Conservation (phyloP, 2,329 filamentous ascomycete genomes). For the Parascedosporium putredinis region DNA sequence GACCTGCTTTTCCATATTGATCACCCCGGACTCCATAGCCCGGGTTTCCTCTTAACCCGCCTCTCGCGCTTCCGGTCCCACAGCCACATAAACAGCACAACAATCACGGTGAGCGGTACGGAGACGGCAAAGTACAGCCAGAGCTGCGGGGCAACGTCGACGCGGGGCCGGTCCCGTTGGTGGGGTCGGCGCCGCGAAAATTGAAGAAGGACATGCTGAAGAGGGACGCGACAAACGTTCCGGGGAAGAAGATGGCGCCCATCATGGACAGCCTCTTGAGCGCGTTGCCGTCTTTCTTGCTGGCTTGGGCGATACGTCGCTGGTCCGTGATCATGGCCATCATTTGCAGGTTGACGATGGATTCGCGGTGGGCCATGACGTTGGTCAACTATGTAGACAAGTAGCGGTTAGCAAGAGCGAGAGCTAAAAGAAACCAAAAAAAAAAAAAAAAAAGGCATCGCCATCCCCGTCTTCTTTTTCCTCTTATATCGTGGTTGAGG, state of each 20-base stretch:
- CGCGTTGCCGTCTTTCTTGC: constrained; percentile 50
- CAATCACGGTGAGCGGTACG: constrained; percentile 43
- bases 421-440: background rate
- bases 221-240: constrained; percentile 52
- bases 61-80: constrained; percentile 41
- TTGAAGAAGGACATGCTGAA: constrained; percentile 61
- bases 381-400: constrained; percentile 56
- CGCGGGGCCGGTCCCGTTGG: constrained; percentile 25
- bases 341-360: constrained; percentile 53
- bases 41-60: constrained; percentile 33
- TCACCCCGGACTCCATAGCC: constrained; percentile 43
- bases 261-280: constrained; percentile 57
- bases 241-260: constrained; percentile 52
- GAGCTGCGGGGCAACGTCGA: constrained; percentile 39
- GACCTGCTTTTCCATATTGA: constrained; percentile 46
- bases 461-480: too few species aligned
- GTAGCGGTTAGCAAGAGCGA: too few species aligned
- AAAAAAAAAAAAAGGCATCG: too few species aligned
- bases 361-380: constrained; percentile 55
- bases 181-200: constrained; percentile 46
- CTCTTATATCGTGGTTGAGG: too few species aligned
- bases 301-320: constrained; percentile 46
- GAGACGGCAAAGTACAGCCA: constrained; percentile 57
- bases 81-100: constrained; percentile 42
- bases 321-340: constrained; percentile 40